Evolutionary conservation across 495 filamentous ascomycete species (phyloP).

Genomic region (Cercophora samala): DNA sequence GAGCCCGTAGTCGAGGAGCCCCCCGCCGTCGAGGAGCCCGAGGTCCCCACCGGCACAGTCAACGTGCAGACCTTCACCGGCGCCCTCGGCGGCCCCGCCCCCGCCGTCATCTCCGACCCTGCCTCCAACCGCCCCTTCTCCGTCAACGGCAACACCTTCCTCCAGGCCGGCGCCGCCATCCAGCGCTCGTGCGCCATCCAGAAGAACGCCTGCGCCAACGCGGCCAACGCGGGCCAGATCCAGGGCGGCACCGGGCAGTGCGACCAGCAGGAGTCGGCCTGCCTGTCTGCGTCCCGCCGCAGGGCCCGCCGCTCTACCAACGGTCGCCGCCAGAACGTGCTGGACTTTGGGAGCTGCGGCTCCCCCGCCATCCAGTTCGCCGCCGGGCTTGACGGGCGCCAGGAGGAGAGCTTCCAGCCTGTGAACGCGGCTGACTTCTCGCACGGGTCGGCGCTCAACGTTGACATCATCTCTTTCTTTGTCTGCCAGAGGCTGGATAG

Average conservation of each 20-base stretch:
- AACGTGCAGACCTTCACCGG: conserved; percentile 59
- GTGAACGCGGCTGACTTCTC: conserved; percentile 52
- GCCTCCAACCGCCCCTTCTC: conserved; percentile 49
- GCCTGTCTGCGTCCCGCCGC: conserved; percentile 37
- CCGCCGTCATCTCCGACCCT: conserved; percentile 46
- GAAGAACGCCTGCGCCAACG: conserved; percentile 56
- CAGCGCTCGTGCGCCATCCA: conserved; percentile 54
- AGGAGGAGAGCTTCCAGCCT: conserved; percentile 50
- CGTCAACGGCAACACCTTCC: conserved; percentile 54
- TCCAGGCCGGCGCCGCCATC: conserved; percentile 48
- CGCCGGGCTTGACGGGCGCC: conserved; percentile 50
- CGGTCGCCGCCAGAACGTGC: conserved; percentile 28
- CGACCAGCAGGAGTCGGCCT: conserved; percentile 46
- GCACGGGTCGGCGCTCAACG: conserved; percentile 57
- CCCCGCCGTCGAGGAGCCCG: conserved; percentile 21
- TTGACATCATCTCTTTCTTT: conserved; percentile 52
- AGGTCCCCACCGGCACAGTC: conserved; percentile 27
- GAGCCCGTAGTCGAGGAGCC: conserved; percentile 42
- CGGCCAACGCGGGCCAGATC: conserved; percentile 49
- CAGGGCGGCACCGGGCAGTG: conserved; percentile 44
- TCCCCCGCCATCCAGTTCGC: conserved; percentile 56
- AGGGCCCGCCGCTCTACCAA: conserved; percentile 23
- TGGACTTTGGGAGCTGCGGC: conserved; percentile 50
- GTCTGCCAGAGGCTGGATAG: conserved; percentile 53
- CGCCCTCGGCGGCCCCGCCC: conserved; percentile 50